Evolutionary conservation across 2,329 filamentous ascomycete genomes (phyloP), one percentile per base, ranked within the genome.

Genomic region (Colletotrichum zoysiae): DNA sequence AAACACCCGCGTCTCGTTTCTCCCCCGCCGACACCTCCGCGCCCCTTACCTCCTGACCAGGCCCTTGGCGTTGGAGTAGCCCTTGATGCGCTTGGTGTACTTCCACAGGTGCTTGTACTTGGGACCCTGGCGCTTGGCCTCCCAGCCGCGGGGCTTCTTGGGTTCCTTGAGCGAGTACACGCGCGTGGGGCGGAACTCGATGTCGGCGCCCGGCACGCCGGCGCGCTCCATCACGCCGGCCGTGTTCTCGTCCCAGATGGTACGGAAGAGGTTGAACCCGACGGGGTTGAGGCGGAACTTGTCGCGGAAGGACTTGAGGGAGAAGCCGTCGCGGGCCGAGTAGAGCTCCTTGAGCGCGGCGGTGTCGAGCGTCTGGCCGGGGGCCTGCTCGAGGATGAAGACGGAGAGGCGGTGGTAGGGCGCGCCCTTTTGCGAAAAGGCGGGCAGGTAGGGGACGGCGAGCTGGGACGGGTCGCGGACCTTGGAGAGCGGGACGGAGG

Each of bases 401-500:
- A 98, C 84, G 59, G 92, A 91, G 66, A 98, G 86, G 64, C 96
- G 93, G 82, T 98, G 96, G 84, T 98, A 98, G 1, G 93, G 93
- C 2, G 92, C 89, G 69, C 96, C 96, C 85, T 96, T 97, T 80
- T 97, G 93, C 0, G 94, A 91, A 79, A 93, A 94, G 1, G 96
- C 92, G 0, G 95, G 92, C 33, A 95, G 85, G 94, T 95, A 99
- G 1, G 94, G 91, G 4, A 90, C 84, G 68, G 93, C 89, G 60
- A 96, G 86, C 80, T 96, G 91, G 40, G 86, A 84, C 26, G 89
- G 85, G 74, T 84, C 81, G 69, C 87, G 84, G 76, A 94, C 85
- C 76, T 86, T 86, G 76, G 85, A 84, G 23, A 97, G 86, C n/a
- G 92, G 88, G 51, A 96, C 81, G 51, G 87, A 89, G 8, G 88